Evolutionary conservation across 1,284 basidiomycete species (phyloP).

Genomic region (Melampsora abietis-canadensis): DNA sequence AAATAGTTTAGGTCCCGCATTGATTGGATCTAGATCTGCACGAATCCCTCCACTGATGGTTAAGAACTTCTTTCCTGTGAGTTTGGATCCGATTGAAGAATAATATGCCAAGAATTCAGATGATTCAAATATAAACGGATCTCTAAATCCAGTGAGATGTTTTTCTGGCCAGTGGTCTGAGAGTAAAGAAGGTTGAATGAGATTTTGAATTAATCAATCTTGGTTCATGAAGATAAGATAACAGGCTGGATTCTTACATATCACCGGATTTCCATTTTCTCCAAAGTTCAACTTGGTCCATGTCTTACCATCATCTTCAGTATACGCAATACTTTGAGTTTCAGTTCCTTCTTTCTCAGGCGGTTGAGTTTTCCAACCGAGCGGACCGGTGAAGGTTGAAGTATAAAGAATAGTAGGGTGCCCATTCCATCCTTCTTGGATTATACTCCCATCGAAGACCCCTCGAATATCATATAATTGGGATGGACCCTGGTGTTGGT

Average conservation of each 20-base stretch:
- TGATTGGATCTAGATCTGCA: conserved; percentile 17
- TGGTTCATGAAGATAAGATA: not conserved
- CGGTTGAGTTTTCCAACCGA: conserved; percentile 44
- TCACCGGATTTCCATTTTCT: conserved; percentile 46
- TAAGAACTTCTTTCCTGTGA: conserved; percentile 43
- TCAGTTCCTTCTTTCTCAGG: conserved; percentile 47
- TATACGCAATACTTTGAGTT: conserved; percentile 47
- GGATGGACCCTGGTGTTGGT: conserved; percentile 40
- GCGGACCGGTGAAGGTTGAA: conserved; percentile 45
- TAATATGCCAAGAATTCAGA: conserved; percentile 43
- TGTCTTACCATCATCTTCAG: conserved; percentile 46
- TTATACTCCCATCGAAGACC: conserved; percentile 48
- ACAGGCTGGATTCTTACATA: conserved; percentile 38
- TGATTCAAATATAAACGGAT: conserved; percentile 48
- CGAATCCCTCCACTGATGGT: conserved; percentile 48
- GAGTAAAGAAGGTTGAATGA: not conserved
- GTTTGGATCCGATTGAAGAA: not conserved
- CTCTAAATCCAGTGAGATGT: conserved; percentile 46
- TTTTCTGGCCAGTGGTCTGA: conserved; percentile 42
- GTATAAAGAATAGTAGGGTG: conserved; percentile 48
- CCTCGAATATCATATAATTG: conserved; percentile 48
- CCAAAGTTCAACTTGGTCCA: conserved; percentile 48
- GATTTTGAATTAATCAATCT: not conserved
- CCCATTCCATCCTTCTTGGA: conserved; percentile 45
- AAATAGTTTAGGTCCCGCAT: conserved; percentile 45